Base-by-base conservation (phyloP, 1,284 basidiomycete species). In the Ceraceosorus bombacis region DNA sequence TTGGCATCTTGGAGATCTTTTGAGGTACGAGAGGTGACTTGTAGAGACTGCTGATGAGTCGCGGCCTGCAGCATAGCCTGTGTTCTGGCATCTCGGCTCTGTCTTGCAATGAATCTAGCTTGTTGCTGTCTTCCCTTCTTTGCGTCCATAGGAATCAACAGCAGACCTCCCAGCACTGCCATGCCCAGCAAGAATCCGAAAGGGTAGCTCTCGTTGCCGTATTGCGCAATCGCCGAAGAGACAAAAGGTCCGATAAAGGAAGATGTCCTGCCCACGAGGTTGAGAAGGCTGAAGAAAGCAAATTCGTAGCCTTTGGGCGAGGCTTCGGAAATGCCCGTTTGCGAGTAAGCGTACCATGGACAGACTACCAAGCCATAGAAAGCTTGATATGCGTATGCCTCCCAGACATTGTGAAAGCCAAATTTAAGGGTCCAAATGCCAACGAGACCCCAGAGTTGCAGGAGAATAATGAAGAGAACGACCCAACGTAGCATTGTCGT, bases 291-390 rank as follows among this genome's bases (percentile, higher is more conserved):
- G 73, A 88, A 88, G 79, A 88, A 88, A 17, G 88, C 79, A 76
- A 88, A 87, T 52, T 77, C 72, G 62, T 68, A 73, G 17, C 72
- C 66, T 38, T 85, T 78, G 9, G 88, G 88, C 12, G 86, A 86
- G 6, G 89, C 87, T 69, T 89, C 87, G 70, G 85, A 86, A 59
- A 90, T 89, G 87, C 89, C 88, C 0, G 88, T 89, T 78, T 89
- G 88, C 15, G 86, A 83, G 72, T 86, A 88, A 0, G 88, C 86
- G 72, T 88, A 91, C 80, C 89, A 91, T 0, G 89, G 89, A 6
- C 88, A 89, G 78, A 90, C 88, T 77, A 88, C 89, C 0, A 53
- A n/a, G 5, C 53, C 58, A 52, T 53, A 70, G 58, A 53, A 61
- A 37, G 59, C 61, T 51, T 64, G 54, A 54, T 59, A 57, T 10